Base-by-base conservation (phyloP, 78 protist species). In the Dictyostelium discoideum region DNA sequence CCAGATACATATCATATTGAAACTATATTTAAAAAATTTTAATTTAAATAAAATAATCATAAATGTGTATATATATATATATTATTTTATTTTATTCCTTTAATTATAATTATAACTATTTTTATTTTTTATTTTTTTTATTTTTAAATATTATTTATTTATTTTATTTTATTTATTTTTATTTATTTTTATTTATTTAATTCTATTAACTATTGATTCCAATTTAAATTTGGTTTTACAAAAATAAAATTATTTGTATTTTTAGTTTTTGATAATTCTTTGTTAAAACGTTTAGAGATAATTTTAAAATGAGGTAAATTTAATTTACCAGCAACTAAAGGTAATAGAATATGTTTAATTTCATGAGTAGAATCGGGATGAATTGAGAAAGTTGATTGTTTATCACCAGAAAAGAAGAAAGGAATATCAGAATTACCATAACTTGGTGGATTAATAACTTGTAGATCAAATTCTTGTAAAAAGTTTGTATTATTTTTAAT, bases 281-380 rank as follows among this genome's bases (percentile, higher is more conserved):
- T 90, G 84, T 90, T 90, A 86, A 90, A 90, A 69, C 94, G 24
- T 67, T 90, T 90, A 1, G 83, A 65, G 2, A 63, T 46, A n/a
- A 90, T 90, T 69, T 90, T 90, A 37, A 90, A 90, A 22, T 90
- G 94, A n/a, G 94, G 94, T 32, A 90, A 29, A 20, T 80, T 85
- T 67, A 81, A 86, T 72, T 90, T 90, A 37, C 94, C 94, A 37
- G 94, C 94, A 3, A 90, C 94, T 13, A 90, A 50, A 40, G 94
- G 94, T 39, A 90, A 48, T 24, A 90, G 73, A 39, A 82, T 65
- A 90, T 90, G 94, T 50, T 82, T 80, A 50, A 90, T 90, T 76
- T 90, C 94, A 48, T 90, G 84, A 5, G 73, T 90, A 11, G 85
- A 90, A 24, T 90, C 94, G 8, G 94, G 94, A 29, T 90, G 94